A percentile compares a stretch with the other conserved stretches of the same genome.
Conservation (phyloP, 2,329 filamentous ascomycete genomes). For the Pseudonectria buxi region DNA sequence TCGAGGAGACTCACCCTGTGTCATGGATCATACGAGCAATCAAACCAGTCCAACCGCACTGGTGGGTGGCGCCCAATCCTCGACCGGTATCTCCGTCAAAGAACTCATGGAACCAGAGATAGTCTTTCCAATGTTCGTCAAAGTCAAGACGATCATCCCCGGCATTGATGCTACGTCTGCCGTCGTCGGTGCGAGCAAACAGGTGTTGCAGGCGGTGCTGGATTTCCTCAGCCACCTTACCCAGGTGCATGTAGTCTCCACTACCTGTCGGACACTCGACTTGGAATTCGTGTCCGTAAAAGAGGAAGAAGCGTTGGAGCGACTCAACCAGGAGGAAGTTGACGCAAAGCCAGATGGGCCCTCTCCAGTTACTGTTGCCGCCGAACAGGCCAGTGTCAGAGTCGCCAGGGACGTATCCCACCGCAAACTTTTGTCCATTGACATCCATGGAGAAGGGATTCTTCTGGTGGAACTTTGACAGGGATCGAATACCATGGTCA, state of each 20-base stretch:
- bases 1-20: conserved; percentile 64
- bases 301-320: conserved; percentile 91
- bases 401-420: conserved; percentile 89
- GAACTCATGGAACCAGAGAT: conserved; percentile 92
- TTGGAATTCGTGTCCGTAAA: conserved; percentile 82
- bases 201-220: conserved; percentile 92
- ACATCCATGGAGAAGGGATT: conserved; percentile 93
- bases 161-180: conserved; percentile 80
- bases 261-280: conserved; percentile 93
- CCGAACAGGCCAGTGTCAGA: conserved; percentile 93
- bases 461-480: conserved; percentile 87
- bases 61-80: conserved; percentile 85
- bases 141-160: conserved; percentile 82
- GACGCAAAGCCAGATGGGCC: conserved; percentile 91
- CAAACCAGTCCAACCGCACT: conserved; percentile 93
- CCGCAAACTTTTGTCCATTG: conserved; percentile 81
- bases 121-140: conserved; percentile 80
- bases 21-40: conserved; percentile 98
- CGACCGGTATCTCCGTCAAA: conserved; percentile 90
- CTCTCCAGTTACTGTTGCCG: conserved; percentile 97
- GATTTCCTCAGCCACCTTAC: conserved; percentile 88
- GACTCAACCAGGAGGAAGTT: conserved; percentile 94
- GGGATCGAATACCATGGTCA: conserved; percentile 80
- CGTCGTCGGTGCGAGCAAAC: conserved; percentile 77
- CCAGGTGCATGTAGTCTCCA: conserved; percentile 90